Evolutionary conservation across 352 stramenopile genomes (phyloP).

Genomic region (Thraustochytrium sp.): DNA sequence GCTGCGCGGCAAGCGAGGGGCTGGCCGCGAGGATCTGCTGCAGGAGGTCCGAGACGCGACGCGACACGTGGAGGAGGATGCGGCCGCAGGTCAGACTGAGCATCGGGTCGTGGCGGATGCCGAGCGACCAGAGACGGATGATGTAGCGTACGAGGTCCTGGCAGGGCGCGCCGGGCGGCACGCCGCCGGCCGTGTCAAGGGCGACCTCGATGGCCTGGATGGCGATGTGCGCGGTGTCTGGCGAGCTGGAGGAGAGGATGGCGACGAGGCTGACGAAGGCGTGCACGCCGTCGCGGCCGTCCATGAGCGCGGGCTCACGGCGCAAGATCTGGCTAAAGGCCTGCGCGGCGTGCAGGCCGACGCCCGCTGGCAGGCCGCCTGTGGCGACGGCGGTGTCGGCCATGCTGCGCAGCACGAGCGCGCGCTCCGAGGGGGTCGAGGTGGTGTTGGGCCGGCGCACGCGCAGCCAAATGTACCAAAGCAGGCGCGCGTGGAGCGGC

Average conservation of each 20-base stretch:
- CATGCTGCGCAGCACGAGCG: not conserved
- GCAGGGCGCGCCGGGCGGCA: not conserved
- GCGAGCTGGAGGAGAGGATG: not conserved
- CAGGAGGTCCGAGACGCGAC: not conserved
- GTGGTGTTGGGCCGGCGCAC: not conserved
- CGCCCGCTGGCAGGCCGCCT: not conserved
- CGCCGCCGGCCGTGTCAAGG: not conserved
- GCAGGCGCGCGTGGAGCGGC: not conserved
- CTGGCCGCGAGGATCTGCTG: not conserved
- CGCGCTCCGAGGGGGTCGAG: not conserved
- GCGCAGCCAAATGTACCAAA: slow-evolving; percentile 19
- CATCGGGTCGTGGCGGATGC: not conserved
- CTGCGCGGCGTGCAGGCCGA: not conserved
- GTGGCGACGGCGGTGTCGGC: not conserved
- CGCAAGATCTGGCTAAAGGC: slow-evolving; percentile 5
- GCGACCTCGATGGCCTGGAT: slow-evolving; percentile 19
- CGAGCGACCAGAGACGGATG: not conserved
- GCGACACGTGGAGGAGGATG: slow-evolving; percentile 4
- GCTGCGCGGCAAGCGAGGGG: not conserved
- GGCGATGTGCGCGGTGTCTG: slow-evolving; percentile 4
- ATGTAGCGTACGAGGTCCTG: slow-evolving; percentile 9
- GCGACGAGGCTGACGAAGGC: not conserved
- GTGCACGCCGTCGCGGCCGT: not conserved
- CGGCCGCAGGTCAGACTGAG: not conserved
- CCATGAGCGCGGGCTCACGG: not conserved